Evolutionary conservation across 192 early-diverging fungal genomes (phyloP).

Genomic region (Pilaira anomala): DNA sequence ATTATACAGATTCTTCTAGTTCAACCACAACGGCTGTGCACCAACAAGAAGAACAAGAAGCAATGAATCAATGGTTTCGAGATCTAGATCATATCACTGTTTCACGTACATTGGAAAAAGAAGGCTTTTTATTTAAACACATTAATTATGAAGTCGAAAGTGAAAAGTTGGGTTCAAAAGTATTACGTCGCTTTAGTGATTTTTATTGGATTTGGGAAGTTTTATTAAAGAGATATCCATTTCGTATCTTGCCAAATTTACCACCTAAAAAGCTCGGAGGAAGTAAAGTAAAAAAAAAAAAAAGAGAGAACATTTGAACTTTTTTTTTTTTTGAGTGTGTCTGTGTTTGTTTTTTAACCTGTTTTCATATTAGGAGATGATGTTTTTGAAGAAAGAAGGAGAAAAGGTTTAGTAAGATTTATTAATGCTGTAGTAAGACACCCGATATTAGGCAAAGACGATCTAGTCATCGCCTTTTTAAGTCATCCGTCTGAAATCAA

Average conservation of each 20-base stretch:
- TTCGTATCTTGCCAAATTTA: slow-evolving; percentile 74
- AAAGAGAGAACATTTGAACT: neutral
- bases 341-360: neutral
- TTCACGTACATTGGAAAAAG: slow-evolving; percentile 45
- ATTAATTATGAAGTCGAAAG: slow-evolving; percentile 87
- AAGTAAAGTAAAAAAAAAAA: slow-evolving; percentile 35
- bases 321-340: slow-evolving; percentile 3
- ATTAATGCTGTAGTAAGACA: slow-evolving; percentile 72
- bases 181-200: slow-evolving; percentile 86
- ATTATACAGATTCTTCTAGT: no score
- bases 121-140: slow-evolving; percentile 74
- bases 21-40: neutral
- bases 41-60: slow-evolving; percentile 11
- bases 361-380: slow-evolving; percentile 27
- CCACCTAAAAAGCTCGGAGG: slow-evolving; percentile 88
- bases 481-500: slow-evolving; percentile 61
- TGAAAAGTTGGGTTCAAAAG: slow-evolving; percentile 51
- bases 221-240: slow-evolving; percentile 77
- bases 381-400: slow-evolving; percentile 64
- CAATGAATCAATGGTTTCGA: slow-evolving; percentile 51
- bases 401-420: slow-evolving; percentile 69
- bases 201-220: slow-evolving; percentile 88
- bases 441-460: slow-evolving; percentile 66
- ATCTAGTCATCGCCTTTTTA: slow-evolving; percentile 59
- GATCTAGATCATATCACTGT: slow-evolving; percentile 55